Conservation (phyloP, 1,284 basidiomycete genomes). For the Pterulicium gracile region DNA sequence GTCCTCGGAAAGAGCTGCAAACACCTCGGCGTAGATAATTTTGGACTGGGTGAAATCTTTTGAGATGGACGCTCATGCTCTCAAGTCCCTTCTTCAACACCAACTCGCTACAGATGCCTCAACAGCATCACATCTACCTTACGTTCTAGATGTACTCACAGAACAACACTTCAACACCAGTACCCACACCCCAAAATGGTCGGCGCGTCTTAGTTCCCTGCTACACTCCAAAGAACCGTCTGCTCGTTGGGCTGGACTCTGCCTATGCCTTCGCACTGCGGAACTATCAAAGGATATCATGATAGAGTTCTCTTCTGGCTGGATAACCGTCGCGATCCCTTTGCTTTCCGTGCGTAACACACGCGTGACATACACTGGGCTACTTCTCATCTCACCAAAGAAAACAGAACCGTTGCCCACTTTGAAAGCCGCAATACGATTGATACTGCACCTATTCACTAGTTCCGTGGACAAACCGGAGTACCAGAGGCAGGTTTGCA, state of each 20-base stretch:
- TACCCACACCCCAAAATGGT: constrained; percentile 62
- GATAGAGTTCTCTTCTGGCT: constrained; percentile 58
- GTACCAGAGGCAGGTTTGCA: constrained; percentile 65
- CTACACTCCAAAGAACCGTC: constrained; percentile 63
- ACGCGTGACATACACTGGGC: constrained; percentile 15
- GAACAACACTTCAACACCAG: constrained; percentile 44
- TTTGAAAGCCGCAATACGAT: constrained; percentile 47
- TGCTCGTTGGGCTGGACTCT: constrained; percentile 67
- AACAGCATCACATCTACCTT: constrained; percentile 45
- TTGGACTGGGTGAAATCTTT: background rate
- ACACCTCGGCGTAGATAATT: background rate
- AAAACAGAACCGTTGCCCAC: constrained; percentile 53
- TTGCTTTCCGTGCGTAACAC: constrained; percentile 50
- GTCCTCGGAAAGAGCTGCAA: background rate
- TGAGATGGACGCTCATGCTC: constrained; percentile 27
- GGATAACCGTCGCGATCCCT: constrained; percentile 54
- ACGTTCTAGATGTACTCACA: constrained; percentile 41
- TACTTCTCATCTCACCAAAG: constrained; percentile 24
- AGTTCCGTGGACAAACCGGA: constrained; percentile 48
- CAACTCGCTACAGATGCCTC: constrained; percentile 59
- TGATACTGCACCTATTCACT: constrained; percentile 50
- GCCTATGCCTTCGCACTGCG: constrained; percentile 55
- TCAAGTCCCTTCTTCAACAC: constrained; percentile 58
- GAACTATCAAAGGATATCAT: constrained; percentile 44
- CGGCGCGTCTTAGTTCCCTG: constrained; percentile 53